phyloP scores from a whole-genome alignment of 768 basidiomycete species.

The Cystobasidium tubakii region DNA sequence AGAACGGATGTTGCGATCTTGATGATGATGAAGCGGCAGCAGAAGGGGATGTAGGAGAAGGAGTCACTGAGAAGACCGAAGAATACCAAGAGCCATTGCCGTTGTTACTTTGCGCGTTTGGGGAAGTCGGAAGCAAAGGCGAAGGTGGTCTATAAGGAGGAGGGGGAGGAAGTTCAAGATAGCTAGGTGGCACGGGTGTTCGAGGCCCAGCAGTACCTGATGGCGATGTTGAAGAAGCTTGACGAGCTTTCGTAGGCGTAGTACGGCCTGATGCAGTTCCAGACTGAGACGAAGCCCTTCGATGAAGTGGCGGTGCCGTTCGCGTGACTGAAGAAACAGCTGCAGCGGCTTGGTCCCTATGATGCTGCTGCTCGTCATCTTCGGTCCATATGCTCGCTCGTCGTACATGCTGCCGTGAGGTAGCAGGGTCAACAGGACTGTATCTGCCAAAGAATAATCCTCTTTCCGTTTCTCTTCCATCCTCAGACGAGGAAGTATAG shows the following conservation, averaged over 20 bases:
- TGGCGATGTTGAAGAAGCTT: background rate
- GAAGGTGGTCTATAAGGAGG: background rate
- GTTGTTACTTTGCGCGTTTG: background rate
- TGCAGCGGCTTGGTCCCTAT: background rate
- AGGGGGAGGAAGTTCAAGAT: background rate
- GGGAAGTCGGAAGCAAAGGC: background rate
- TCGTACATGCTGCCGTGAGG: background rate
- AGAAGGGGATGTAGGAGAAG: background rate
- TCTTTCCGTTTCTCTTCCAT: background rate
- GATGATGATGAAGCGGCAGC: background rate
- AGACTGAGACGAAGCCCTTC: background rate
- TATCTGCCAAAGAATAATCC: background rate
- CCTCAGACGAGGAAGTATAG: slow-evolving; percentile 2
- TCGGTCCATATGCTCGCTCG: background rate
- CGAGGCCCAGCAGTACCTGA: background rate
- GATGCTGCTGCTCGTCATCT: background rate
- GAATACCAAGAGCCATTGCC: background rate
- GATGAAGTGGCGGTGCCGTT: background rate
- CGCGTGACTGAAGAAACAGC: background rate
- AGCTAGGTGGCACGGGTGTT: background rate
- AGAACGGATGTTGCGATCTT: background rate
- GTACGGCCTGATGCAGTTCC: background rate
- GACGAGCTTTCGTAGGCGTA: background rate
- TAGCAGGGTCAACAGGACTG: no score
- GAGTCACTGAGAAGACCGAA: background rate